Base-by-base conservation (phyloP, 2,329 filamentous ascomycete genomes). In the Penicillium sp. region DNA sequence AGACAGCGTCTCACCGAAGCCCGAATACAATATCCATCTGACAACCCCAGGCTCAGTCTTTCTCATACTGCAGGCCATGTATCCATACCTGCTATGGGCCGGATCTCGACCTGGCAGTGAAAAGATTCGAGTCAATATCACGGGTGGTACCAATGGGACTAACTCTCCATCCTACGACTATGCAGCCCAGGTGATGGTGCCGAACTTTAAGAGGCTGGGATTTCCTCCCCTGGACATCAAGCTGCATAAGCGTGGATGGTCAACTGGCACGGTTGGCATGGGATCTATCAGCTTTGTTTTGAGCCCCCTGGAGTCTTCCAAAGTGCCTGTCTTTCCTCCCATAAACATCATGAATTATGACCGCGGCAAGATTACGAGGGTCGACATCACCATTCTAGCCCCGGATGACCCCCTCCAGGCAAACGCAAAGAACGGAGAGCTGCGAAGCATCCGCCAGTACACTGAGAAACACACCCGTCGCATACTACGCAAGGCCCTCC, bases 111-210 rank as follows among this genome's bases (percentile, higher is more conserved):
- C 56, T 39, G 7, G 55, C 33, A 37, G 40, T 7, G 46, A 54
- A 1, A 52, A 26, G 4, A 67, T 77, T 42, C 65, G 59, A 17
- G 56, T 85, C 7, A 73, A 64, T 2, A 75, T 86, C 29, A 78
- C 70, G 7, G 84, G 84, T 5, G 83, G 83, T 7, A 86, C 83
- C 0, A 85, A 85, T 57, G 79, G 82, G 2, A 78, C 78, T 1
- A 75, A 71, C 26, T 78, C 80, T 1, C 82, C 82, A 7, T 82
- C 79, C 2, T 77, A 75, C 60, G 83, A 86, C 42, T 85, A 85
- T 58, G 68, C 82, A 8, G 54, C 68, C 2, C 78, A 84, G 59
- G 82, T 85, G 3, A 72, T 86, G 5, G 60, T 80, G 2, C 83
- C 83, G 0, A 80, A 78, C 50, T 75, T 85, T 18, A 54, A 68